These are phyloP conservation scores for Zymoseptoria tritici DNA, from an alignment of 2,329 filamentous ascomycete genomes.

Conservation along the genomic window DNA sequence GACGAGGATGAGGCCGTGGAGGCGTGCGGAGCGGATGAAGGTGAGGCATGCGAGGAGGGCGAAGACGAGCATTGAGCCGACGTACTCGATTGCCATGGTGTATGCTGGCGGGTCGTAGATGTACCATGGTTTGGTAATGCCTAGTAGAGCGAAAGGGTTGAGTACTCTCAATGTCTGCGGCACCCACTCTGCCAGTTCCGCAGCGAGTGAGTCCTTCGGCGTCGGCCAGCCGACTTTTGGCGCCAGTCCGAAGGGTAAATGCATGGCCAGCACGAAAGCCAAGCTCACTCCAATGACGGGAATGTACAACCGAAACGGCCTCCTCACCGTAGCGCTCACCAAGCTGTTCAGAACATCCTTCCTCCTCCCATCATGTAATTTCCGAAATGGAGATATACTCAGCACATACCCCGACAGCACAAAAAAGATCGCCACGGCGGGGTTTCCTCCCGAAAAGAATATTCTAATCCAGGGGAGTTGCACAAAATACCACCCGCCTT, in stretches of 20 bases:
- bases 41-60: slow-evolving; percentile 6
- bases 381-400: slow-evolving; percentile 15
- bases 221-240: slow-evolving; percentile 13
- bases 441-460: slow-evolving; percentile 52
- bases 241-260: slow-evolving; percentile 15
- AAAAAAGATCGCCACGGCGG: slow-evolving; percentile 47
- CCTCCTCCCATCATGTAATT: slow-evolving; percentile 5
- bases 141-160: slow-evolving; percentile 11
- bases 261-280: slow-evolving; percentile 9
- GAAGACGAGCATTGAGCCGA: slow-evolving; percentile 16
- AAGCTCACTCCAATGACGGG: slow-evolving; percentile 13
- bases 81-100: slow-evolving; percentile 20
- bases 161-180: slow-evolving; percentile 5
- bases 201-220: slow-evolving; percentile 8
- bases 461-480: slow-evolving; percentile 49
- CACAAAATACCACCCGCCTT: slow-evolving; percentile 14
- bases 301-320: slow-evolving; percentile 15
- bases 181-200: slow-evolving; percentile 9
- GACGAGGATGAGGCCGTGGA: neutral
- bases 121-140: slow-evolving; percentile 14
- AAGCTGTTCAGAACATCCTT: slow-evolving; percentile 7
- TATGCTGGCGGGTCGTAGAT: slow-evolving; percentile 16
- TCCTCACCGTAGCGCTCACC: slow-evolving; percentile 7
- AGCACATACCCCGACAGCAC: slow-evolving; percentile 47
- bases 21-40: neutral